These are phyloP conservation scores for Pythium myriotylum DNA, from an alignment of 352 stramenopile species.

Conservation along the genomic window DNA sequence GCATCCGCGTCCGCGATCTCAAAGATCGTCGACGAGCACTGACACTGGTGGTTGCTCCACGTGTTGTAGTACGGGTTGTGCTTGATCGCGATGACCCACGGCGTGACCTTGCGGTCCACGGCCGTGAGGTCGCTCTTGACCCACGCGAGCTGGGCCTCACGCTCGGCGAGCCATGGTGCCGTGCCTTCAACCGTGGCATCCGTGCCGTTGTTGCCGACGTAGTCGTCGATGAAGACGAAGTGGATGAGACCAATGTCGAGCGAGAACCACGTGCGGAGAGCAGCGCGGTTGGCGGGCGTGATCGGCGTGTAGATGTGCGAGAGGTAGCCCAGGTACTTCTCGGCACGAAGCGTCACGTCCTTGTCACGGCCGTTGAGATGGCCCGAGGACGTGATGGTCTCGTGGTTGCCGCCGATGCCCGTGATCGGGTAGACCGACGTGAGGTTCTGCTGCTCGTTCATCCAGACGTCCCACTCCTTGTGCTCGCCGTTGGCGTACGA, in stretches of 20 bases:
- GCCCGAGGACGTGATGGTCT: constrained; percentile 14
- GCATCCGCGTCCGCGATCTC: constrained; percentile 9
- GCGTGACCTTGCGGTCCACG: constrained; percentile 9
- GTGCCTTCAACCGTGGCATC: constrained; percentile 10
- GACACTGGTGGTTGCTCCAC: constrained; percentile 13
- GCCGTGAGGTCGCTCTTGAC: constrained; percentile 13
- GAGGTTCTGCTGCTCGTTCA: constrained; percentile 17
- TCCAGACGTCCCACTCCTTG: constrained; percentile 17
- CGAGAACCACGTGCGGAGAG: constrained; percentile 13
- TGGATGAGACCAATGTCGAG: constrained; percentile 17
- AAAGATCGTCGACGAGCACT: constrained; percentile 9
- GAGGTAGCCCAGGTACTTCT: constrained; percentile 16
- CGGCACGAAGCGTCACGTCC: constrained; percentile 2
- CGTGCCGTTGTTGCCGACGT: constrained; percentile 16
- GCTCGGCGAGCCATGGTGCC: constrained; percentile 14
- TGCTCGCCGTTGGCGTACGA: constrained; percentile 16
- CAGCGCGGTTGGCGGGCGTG: not conserved
- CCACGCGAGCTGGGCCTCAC: constrained; percentile 13
- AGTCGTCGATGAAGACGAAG: constrained; percentile 17
- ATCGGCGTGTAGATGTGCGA: constrained; percentile 13
- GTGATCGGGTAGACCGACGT: constrained; percentile 15
- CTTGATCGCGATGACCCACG: constrained; percentile 12
- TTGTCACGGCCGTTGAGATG: constrained; percentile 5
- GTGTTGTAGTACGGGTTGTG: constrained; percentile 18
- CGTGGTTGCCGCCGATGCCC: constrained; percentile 14